Evolutionary conservation across 1,284 basidiomycete genomes (phyloP), one percentile per base, ranked within the genome.

Genomic region (Vanrija sp.): DNA sequence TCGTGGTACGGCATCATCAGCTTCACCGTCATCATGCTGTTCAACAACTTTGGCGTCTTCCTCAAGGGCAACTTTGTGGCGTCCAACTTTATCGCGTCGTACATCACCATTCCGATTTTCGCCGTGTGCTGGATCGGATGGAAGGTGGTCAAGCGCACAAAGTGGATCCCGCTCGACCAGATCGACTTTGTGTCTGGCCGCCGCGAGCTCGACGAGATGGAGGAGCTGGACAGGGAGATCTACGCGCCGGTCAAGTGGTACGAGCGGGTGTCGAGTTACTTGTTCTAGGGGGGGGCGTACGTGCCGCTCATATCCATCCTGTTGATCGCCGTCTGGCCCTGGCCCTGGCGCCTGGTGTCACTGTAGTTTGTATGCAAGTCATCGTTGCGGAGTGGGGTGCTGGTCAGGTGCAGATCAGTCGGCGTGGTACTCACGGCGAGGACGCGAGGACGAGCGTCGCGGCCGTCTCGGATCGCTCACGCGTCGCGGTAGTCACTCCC

Each of bases 121-220:
- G 41, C 84, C 78, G 54, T 80, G 24, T 72, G 82, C 22, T 85
- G 79, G 68, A 22, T 83, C 12, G 77, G 77, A 45, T 88, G 83
- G 80, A 82, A 85, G 78, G 44, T 80, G 52, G 61, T 68, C 68
- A 81, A 83, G 74, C 78, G 77, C 62, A 84, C 83, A 5, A 78
- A 77, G 46, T 62, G 80, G 45, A 80, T 83, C 75, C 76, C 71
- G 43, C 75, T 79, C 18, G 63, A 75, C 18, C 79, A 84, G 62
- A 85, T 85, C 78, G 84, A 85, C 75, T 84, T 86, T 61, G 69
- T 78, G 57, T 82, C 84, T 14, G 84, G 84, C 50, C 81, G 83
- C 53, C 80, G 83, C 16, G 79, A 81, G 47, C 56, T 82, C 22
- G 83, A 85, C 68, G 83, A 84, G 69, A 83, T 83, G 41, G 83